A percentile compares a stretch with the other conserved stretches of the same genome.
These are phyloP conservation scores for Eruca vesicaria DNA, from an alignment of 441 rosid genomes.

Conservation along the genomic window DNA sequence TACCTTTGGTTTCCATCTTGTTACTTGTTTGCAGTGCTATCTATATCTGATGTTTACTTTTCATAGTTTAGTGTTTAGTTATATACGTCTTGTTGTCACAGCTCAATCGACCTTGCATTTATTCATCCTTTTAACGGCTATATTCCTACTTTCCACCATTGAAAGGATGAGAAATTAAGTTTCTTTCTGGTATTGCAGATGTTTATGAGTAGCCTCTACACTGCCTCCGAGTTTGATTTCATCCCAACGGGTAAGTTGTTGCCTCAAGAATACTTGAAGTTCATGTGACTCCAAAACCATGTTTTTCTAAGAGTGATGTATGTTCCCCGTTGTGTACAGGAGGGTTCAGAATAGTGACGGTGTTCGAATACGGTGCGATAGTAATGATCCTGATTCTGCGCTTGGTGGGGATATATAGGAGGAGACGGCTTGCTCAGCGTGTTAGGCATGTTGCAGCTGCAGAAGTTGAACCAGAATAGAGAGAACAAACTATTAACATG, in stretches of 20 bases:
- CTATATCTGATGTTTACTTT: not conserved
- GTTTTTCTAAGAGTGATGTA: conserved; percentile 10
- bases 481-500: conserved; percentile 19
- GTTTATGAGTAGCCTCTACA: conserved; percentile 56
- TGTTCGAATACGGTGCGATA: conserved; percentile 64
- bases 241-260: conserved; percentile 64
- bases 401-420: conserved; percentile 52
- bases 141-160: not conserved
- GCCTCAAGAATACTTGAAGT: too few species aligned
- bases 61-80: not conserved
- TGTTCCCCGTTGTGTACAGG: conserved; percentile 38
- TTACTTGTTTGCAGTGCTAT: not conserved
- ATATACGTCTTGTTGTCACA: not conserved
- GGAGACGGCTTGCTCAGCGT: conserved; percentile 57
- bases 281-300: not conserved
- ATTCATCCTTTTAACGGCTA: not conserved
- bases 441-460: conserved; percentile 57
- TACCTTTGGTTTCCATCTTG: not conserved
- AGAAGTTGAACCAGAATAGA: conserved; percentile 36
- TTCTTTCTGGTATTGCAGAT: conserved; percentile 46
- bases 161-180: conserved; percentile 9
- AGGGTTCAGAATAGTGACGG: conserved; percentile 47
- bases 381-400: conserved; percentile 57
- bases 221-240: conserved; percentile 67
- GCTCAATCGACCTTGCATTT: too few species aligned